Evolutionary conservation across 768 basidiomycete genomes (phyloP), one percentile per base, ranked within the genome.

Genomic region (Leccinum arenicola): DNA sequence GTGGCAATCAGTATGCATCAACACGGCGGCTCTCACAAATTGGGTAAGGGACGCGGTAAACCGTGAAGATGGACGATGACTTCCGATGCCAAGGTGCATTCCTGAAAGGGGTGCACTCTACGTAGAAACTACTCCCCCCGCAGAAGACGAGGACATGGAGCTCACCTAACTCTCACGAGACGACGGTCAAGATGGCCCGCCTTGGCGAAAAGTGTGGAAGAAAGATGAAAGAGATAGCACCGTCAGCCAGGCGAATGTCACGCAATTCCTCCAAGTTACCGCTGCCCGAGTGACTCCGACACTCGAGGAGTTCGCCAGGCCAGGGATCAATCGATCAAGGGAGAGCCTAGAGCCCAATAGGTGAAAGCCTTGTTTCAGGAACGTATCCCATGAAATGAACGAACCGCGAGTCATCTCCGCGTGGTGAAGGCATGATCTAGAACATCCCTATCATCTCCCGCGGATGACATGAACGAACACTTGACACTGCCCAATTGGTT

Each of bases 381-480:
- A 52, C 21, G 15, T 27, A 54, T 52, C 25, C 23, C 49, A 33
- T 33, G 45, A 40, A 55, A 45, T 33, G 54, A 52, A 49, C 50
- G n/a, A 31, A 27, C 40, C 14, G 36, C 31, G 8, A 15, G 57
- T 54, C 64, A 54, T 60, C 33, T 53, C 65, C 61, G 61, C 47
- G 48, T 54, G 55, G 52, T 19, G 56, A 58, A 62, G 54, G 27
- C 25, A 57, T 36, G 45, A 15, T 21, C 31, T 35, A 25, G 53
- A 54, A 52, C 54, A 38, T 33, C 38, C 53, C 19, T 57, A 33
- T 47, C 49, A 27, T 51, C 55, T 50, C 55, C 64, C 55, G 36
- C 35, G 52, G 45, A 54, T 31, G 31, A 57, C 17, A 50, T 54
- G 36, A 54, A 17, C 50, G n/a, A 48, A 49, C 48, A 23, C 43